Conservation (phyloP, 768 basidiomycete genomes). For the Mycena pura region DNA sequence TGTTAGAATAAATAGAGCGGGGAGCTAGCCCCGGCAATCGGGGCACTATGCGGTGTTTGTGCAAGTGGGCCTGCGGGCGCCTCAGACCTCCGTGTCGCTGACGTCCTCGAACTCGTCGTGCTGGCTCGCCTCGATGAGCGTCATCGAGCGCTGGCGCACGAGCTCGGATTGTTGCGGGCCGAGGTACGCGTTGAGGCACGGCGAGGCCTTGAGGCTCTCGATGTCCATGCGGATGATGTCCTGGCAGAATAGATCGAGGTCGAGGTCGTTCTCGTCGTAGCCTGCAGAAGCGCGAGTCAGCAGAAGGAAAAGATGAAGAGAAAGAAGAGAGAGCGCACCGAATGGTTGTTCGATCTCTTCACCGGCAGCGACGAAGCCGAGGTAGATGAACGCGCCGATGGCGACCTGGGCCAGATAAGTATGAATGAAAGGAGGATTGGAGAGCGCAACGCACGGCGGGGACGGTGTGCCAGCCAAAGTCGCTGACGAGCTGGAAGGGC, state of each 20-base stretch:
- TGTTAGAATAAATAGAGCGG: slow-evolving; percentile 13
- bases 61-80: neutral
- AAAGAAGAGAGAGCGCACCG: slow-evolving; percentile 43
- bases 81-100: slow-evolving; percentile 21
- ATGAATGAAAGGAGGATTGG: no score
- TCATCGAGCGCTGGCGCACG: slow-evolving; percentile 21
- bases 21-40: slow-evolving; percentile 1
- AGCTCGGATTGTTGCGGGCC: slow-evolving; percentile 33
- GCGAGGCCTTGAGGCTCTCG: slow-evolving; percentile 56
- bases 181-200: slow-evolving; percentile 57
- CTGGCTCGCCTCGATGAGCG: slow-evolving; percentile 22
- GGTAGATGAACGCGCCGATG: slow-evolving; percentile 73
- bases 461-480: slow-evolving; percentile 70
- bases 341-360: slow-evolving; percentile 77
- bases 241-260: slow-evolving; percentile 68
- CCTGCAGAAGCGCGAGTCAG: slow-evolving; percentile 39
- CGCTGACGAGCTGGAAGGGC: slow-evolving; percentile 73
- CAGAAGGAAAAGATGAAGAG: neutral
- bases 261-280: slow-evolving; percentile 75
- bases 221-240: slow-evolving; percentile 65
- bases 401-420: slow-evolving; percentile 36
- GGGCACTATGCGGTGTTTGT: neutral
- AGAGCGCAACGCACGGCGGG: slow-evolving; percentile 50
- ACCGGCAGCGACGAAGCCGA: slow-evolving; percentile 78
- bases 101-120: slow-evolving; percentile 28